These are phyloP conservation scores for Neoscytalidium dimidiatum DNA, from an alignment of 2,329 filamentous ascomycete species.

Conservation along the genomic window DNA sequence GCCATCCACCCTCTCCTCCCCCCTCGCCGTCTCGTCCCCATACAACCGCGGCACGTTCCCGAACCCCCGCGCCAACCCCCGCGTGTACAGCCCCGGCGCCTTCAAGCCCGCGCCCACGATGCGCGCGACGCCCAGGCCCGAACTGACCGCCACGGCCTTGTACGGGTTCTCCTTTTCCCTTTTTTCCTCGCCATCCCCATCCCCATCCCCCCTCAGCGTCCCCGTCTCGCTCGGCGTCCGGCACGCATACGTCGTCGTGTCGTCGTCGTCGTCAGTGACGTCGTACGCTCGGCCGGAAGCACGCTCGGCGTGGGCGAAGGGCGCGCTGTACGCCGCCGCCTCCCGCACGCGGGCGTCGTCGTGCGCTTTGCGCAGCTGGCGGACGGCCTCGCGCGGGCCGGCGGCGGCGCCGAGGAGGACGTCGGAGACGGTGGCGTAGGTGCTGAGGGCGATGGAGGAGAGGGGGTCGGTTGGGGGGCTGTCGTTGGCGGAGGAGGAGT, in stretches of 20 bases:
- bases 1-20: constrained; percentile 2
- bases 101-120: constrained; percentile 1
- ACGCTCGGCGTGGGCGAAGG: neutral
- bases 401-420: neutral
- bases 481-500: no score
- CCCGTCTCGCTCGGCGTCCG: neutral
- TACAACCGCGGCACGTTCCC: neutral
- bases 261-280: neutral
- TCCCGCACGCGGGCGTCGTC: neutral
- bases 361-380: neutral
- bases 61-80: neutral
- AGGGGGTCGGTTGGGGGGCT: neutral
- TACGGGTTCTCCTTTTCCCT: neutral
- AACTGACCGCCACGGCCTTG: neutral
- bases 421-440: neutral
- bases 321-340: neutral
- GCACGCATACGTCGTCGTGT: neutral
- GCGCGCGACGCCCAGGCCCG: neutral
- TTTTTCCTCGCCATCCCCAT: neutral
- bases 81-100: neutral
- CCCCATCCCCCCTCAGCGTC: neutral
- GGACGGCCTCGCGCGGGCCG: neutral
- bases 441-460: constrained; percentile 3
- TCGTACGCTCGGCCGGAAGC: neutral
- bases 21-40: constrained; percentile 19